A percentile compares a stretch with the other conserved stretches of the same genome.
Conservation (phyloP, 2,329 filamentous ascomycete genomes). For the Stagonosporopsis vannaccii region DNA sequence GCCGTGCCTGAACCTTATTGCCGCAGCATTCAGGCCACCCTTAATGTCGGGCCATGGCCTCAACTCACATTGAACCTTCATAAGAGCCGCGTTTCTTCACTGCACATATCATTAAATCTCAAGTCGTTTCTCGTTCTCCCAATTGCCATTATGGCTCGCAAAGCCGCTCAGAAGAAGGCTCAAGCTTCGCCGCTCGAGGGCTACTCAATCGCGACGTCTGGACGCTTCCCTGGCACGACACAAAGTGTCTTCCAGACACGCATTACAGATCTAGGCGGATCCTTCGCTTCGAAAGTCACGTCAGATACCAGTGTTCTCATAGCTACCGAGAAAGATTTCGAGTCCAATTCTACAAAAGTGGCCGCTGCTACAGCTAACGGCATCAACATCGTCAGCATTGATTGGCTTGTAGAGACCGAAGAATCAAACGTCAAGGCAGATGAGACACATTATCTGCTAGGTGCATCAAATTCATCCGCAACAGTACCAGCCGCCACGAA, state of each 20-base stretch:
- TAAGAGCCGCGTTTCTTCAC: conserved; percentile 13
- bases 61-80: neutral
- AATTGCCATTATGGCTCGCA: conserved; percentile 30
- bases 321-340: conserved; percentile 61
- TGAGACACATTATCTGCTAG: conserved; percentile 50
- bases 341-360: conserved; percentile 61
- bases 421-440: conserved; percentile 50
- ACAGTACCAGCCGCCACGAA: conserved; percentile 21
- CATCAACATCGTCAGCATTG: conserved; percentile 64
- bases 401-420: conserved; percentile 69
- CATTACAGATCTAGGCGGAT: conserved; percentile 60
- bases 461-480: conserved; percentile 2
- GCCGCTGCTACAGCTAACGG: conserved; percentile 56
- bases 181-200: conserved; percentile 54
- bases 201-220: conserved; percentile 64
- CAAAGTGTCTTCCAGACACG: conserved; percentile 60
- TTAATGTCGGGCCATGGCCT: conserved; percentile 8
- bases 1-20: conserved; percentile 3
- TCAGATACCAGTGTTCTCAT: conserved; percentile 64
- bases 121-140: neutral
- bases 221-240: conserved; percentile 63
- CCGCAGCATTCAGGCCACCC: conserved; percentile 2
- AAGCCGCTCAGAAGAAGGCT: conserved; percentile 28
- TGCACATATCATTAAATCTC: conserved; percentile 20
- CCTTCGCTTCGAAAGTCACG: conserved; percentile 57